Conservation (phyloP, 164 flowering plant species). For the Cinnamomum chago region DNA sequence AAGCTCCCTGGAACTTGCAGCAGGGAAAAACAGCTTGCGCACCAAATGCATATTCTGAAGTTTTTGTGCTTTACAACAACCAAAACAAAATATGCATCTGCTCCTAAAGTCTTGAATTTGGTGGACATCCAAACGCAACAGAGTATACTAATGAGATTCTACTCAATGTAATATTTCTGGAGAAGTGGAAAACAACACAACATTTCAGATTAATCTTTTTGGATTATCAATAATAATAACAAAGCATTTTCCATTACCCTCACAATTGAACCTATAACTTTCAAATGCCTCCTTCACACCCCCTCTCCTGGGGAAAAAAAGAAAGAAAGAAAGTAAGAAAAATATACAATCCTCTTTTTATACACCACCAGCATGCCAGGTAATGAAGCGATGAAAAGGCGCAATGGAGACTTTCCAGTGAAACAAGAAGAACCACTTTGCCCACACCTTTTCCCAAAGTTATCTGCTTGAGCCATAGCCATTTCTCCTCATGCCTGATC, state of each 20-base stretch:
- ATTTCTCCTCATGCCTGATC: neutral
- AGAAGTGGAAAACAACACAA: neutral
- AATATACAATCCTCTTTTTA: slow-evolving; percentile 6
- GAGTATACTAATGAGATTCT: neutral
- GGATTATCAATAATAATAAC: neutral
- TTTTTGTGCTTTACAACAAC: too few relatives aligned
- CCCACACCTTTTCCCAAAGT: too few relatives aligned
- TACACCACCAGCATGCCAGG: neutral
- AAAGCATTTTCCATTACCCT: neutral
- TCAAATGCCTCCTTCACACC: neutral
- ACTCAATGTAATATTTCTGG: neutral
- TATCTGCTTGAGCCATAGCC: too few relatives aligned
- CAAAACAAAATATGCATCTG: neutral
- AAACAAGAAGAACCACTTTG: neutral
- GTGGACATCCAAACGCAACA: neutral
- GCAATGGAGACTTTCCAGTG: neutral
- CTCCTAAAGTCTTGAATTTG: neutral
- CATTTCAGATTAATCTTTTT: too few relatives aligned
- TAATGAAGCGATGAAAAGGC: neutral
- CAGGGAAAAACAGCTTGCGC: too few relatives aligned
- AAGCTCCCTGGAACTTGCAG: too few relatives aligned
- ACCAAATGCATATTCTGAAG: too few relatives aligned
- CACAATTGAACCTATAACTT: neutral
- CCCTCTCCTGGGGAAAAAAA: neutral
- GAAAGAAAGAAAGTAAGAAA: neutral